Percentiles rank a stretch among this genome's conserved stretches.
phyloP scores from a whole-genome alignment of 2,329 filamentous ascomycete genomes.

The Colletotrichum orchidophilum region DNA sequence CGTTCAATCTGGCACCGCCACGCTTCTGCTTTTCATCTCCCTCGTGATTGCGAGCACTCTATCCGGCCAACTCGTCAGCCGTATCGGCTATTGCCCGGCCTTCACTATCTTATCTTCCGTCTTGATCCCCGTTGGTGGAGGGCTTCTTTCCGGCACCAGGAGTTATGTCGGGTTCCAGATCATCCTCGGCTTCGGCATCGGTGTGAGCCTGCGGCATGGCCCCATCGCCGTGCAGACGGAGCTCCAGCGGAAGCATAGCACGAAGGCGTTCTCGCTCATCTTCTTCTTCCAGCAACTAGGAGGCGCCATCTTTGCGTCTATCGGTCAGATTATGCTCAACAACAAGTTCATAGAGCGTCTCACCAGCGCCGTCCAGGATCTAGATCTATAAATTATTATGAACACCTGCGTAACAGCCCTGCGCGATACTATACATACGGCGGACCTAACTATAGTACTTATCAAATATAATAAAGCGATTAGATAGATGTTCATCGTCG shows the following conservation, averaged over 20 bases:
- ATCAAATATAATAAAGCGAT: slow-evolving; percentile 70
- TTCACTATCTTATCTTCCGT: too few relatives aligned
- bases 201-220: slow-evolving; percentile 51
- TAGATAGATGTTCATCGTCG: slow-evolving; percentile 67
- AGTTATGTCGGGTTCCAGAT: slow-evolving; percentile 47
- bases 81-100: too few relatives aligned
- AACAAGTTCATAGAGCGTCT: slow-evolving; percentile 46
- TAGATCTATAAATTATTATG: slow-evolving; percentile 1
- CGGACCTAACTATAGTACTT: slow-evolving; percentile 35
- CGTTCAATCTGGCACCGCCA: too few relatives aligned
- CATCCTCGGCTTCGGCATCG: slow-evolving; percentile 54
- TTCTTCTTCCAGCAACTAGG: too few relatives aligned
- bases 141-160: too few relatives aligned
- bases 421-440: slow-evolving; percentile 32
- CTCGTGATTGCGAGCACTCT: too few relatives aligned
- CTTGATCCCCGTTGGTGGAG: too few relatives aligned
- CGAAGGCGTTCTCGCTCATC: too few relatives aligned
- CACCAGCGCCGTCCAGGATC: slow-evolving; percentile 28
- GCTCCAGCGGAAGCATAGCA: slow-evolving; percentile 49
- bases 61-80: too few relatives aligned
- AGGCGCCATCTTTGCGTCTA: too few relatives aligned
- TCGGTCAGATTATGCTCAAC: too few relatives aligned
- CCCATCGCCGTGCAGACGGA: slow-evolving; percentile 57
- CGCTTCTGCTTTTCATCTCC: too few relatives aligned
- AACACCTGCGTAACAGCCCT: not conserved